Conservation (phyloP, 2,329 filamentous ascomycete species). For the Diplodia corticola region DNA sequence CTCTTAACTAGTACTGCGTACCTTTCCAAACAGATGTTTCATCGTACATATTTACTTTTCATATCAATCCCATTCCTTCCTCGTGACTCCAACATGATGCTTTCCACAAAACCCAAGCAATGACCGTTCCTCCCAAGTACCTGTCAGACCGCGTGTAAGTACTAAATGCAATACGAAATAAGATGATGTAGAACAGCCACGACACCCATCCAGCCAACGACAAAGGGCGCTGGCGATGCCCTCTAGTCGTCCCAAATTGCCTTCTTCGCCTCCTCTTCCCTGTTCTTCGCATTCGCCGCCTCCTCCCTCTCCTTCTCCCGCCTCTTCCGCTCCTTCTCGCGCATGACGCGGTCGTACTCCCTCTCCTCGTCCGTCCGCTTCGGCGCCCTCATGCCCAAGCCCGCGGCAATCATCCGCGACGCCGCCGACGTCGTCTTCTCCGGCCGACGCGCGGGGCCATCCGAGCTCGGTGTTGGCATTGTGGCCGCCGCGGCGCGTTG, state of each 20-base stretch:
- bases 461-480: background rate
- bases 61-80: background rate
- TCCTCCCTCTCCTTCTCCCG: slow-evolving; percentile 70
- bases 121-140: background rate
- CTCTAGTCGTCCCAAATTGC: slow-evolving; percentile 76
- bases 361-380: slow-evolving; percentile 84
- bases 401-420: slow-evolving; percentile 83
- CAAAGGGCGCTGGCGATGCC: background rate
- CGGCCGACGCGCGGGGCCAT: slow-evolving; percentile 53
- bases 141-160: background rate
- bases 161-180: background rate
- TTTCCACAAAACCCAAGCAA: background rate
- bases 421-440: slow-evolving; percentile 95
- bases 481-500: slow-evolving; percentile 17
- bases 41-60: background rate
- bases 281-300: slow-evolving; percentile 62
- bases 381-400: slow-evolving; percentile 77
- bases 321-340: slow-evolving; percentile 80
- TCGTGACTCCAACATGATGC: slow-evolving; percentile 3
- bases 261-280: slow-evolving; percentile 71
- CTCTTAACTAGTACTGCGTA: background rate
- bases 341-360: slow-evolving; percentile 78
- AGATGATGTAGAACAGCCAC: background rate
- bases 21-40: background rate
- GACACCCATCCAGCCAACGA: background rate